Percentiles rank a stretch among this genome's conserved stretches.
phyloP scores from a whole-genome alignment of 805 yeast species.

The Saturnispora serradocipensis region DNA sequence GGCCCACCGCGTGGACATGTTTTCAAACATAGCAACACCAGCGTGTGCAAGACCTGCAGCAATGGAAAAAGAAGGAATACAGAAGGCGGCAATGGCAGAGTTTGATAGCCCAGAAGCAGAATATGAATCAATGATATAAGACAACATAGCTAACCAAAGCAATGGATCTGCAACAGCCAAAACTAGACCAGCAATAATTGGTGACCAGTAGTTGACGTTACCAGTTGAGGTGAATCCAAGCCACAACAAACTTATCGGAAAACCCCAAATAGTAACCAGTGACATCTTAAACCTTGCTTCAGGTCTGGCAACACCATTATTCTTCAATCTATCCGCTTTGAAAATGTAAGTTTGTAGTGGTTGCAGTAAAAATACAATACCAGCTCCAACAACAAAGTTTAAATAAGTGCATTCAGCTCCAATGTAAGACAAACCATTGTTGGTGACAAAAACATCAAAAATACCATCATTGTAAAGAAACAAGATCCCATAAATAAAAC shows the following conservation, averaged over 20 bases:
- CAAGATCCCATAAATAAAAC: constrained; percentile 29
- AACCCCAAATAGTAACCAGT: constrained; percentile 29
- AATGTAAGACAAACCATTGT: constrained; percentile 26
- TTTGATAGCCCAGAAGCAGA: constrained; percentile 26
- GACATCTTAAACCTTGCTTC: constrained; percentile 28
- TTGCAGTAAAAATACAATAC: constrained; percentile 21
- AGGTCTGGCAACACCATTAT: constrained; percentile 28
- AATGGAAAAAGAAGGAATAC: constrained; percentile 30
- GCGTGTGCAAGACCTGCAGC: constrained; percentile 30
- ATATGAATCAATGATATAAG: constrained; percentile 28
- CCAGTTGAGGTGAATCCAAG: constrained; percentile 29
- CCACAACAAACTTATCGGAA: constrained; percentile 30
- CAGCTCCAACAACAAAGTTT: constrained; percentile 29
- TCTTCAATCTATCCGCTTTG: constrained; percentile 23
- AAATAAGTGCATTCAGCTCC: constrained; percentile 28
- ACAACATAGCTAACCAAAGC: constrained; percentile 30
- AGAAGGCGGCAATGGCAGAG: constrained; percentile 30
- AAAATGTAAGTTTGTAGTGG: constrained; percentile 28
- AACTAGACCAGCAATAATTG: constrained; percentile 27
- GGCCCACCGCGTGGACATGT: constrained; percentile 30
- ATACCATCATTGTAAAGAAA: constrained; percentile 31
- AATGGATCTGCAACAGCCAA: constrained; percentile 28
- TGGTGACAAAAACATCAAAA: constrained; percentile 27
- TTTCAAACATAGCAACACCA: constrained; percentile 31
- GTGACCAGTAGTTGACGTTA: constrained; percentile 27